Percentiles rank a stretch among this genome's conserved stretches.
These are phyloP conservation scores for Gossypium arboreum DNA, from an alignment of 345 rosid genomes.

Conservation along the genomic window DNA sequence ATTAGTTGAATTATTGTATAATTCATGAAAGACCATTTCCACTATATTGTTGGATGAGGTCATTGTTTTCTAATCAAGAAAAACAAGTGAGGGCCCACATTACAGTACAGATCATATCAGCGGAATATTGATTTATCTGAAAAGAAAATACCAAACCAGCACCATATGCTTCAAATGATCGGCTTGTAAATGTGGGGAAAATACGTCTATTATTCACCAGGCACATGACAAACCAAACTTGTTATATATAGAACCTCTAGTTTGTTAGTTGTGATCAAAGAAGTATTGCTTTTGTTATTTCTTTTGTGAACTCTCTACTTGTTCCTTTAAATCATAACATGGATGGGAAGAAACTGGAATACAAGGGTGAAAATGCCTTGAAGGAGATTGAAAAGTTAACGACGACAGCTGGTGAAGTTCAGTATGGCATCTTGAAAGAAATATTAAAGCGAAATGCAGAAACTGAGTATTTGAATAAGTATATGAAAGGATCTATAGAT, in stretches of 20 bases:
- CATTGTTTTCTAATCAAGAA: constrained; percentile 18
- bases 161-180: constrained; percentile 16
- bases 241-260: constrained; percentile 29
- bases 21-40: constrained; percentile 1
- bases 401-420: constrained; percentile 41
- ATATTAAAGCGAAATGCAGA: constrained; percentile 39
- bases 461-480: constrained; percentile 52
- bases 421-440: constrained; percentile 40
- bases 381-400: constrained; percentile 56
- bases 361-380: constrained; percentile 53
- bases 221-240: background rate
- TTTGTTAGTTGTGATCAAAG: background rate
- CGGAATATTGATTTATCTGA: constrained; percentile 14
- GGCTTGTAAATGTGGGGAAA: constrained; percentile 15
- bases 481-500: constrained; percentile 39
- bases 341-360: constrained; percentile 55
- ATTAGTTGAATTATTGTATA: background rate
- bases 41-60: constrained; percentile 1
- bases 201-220: constrained; percentile 2
- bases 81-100: constrained; percentile 31
- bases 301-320: background rate
- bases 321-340: constrained; percentile 19
- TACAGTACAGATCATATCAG: constrained; percentile 22
- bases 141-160: background rate
- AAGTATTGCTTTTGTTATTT: background rate